phyloP scores from a whole-genome alignment of 2,329 filamentous ascomycete species.

The Chaetothyriales sp. region DNA sequence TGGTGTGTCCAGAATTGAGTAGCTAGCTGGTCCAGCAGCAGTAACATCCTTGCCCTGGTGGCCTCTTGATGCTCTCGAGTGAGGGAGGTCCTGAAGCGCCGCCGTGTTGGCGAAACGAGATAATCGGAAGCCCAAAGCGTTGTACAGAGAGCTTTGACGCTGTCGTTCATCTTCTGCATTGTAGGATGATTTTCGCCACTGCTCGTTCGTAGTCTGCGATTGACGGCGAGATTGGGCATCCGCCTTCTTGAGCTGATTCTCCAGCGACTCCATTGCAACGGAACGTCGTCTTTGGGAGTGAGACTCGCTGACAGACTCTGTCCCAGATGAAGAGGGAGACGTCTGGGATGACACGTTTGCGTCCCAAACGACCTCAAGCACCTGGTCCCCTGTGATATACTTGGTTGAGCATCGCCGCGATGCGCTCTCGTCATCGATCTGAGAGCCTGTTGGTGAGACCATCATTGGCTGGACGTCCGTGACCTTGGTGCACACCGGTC shows the following conservation, averaged over 20 bases:
- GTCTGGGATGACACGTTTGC: conserved; percentile 7
- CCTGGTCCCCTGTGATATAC: conserved; percentile 9
- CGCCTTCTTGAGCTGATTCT: conserved; percentile 8
- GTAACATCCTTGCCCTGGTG: not conserved
- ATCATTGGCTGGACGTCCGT: conserved; percentile 5
- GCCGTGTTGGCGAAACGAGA: conserved; percentile 7
- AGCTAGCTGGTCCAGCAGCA: not conserved
- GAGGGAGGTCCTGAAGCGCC: conserved; percentile 7
- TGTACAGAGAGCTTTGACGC: not conserved
- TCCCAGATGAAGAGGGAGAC: conserved; percentile 2
- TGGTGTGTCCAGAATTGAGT: not conserved
- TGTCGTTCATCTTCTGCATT: not conserved
- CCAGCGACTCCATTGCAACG: conserved; percentile 6
- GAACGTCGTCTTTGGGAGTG: conserved; percentile 3
- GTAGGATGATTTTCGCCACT: not conserved
- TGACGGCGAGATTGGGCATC: conserved; percentile 5
- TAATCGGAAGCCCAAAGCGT: conserved; percentile 4
- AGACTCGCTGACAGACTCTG: not conserved
- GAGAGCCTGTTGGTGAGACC: conserved; percentile 1
- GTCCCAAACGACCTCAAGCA: conserved; percentile 17
- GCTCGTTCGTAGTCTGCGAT: not conserved
- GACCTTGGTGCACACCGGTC: conserved; percentile 10
- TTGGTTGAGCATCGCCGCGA: conserved; percentile 12
- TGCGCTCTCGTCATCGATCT: not conserved
- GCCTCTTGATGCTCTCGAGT: conserved; percentile 4